Evolutionary conservation across 345 rosid species (phyloP).

Genomic region (Aquilaria yunnanensis): DNA sequence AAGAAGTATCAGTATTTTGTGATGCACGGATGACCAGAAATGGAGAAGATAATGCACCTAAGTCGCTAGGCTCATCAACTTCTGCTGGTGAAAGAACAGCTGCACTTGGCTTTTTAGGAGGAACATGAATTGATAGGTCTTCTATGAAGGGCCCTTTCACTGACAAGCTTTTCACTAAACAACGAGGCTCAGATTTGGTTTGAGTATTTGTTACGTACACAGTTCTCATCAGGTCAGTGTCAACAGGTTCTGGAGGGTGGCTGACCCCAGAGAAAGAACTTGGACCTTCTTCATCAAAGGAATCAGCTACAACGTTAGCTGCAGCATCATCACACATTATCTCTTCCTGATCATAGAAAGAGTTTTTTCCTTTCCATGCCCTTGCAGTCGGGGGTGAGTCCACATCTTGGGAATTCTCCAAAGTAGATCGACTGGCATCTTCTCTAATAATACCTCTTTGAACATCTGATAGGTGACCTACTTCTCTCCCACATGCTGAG

Average conservation of each 20-base stretch:
- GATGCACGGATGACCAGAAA: constrained; percentile 53
- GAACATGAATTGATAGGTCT: constrained; percentile 64
- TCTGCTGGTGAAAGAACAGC: constrained; percentile 57
- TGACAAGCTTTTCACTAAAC: constrained; percentile 64
- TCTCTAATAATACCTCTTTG: constrained; percentile 41
- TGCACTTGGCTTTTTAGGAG: constrained; percentile 48
- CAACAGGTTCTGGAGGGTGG: constrained; percentile 93
- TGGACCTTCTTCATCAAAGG: constrained; percentile 61
- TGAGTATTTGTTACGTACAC: constrained; percentile 62
- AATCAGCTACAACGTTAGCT: constrained; percentile 42
- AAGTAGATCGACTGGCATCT: constrained; percentile 29
- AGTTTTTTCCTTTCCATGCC: constrained; percentile 52
- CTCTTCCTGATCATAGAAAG: constrained; percentile 41
- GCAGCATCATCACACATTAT: constrained; percentile 28
- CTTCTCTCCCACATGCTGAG: constrained; percentile 25
- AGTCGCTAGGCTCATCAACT: constrained; percentile 53
- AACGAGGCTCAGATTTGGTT: constrained; percentile 51
- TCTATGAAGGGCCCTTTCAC: constrained; percentile 71
- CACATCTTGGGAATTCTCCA: constrained; percentile 19
- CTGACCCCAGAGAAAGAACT: constrained; percentile 82
- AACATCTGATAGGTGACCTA: constrained; percentile 35
- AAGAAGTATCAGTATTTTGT: constrained; percentile 56
- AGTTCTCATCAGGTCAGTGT: constrained; percentile 69
- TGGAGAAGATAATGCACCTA: constrained; percentile 30
- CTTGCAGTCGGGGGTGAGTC: constrained; percentile 34